phyloP scores from a whole-genome alignment of 176 grass and related monocot species.

The Melocanna baccifera region DNA sequence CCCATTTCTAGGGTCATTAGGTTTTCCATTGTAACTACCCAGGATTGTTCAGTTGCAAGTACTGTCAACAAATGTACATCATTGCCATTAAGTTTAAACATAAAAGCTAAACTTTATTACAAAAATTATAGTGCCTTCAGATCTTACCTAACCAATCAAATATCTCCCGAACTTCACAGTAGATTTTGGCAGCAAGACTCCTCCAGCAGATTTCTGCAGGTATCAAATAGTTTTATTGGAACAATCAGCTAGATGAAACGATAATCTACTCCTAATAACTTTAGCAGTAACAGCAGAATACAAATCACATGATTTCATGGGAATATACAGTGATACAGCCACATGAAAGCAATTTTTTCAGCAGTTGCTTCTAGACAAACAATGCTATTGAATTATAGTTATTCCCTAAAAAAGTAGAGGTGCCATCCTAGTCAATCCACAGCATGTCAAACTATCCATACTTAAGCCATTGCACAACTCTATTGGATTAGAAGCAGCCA shows the following conservation, averaged over 20 bases:
- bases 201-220: constrained; percentile 85
- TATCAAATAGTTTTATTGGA: neutral
- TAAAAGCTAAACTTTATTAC: too few relatives aligned
- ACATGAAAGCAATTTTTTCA: neutral
- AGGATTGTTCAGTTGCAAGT: too few relatives aligned
- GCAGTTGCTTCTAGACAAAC: neutral
- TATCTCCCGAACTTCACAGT: constrained; percentile 97
- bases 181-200: constrained; percentile 81
- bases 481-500: neutral
- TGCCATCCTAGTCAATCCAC: neutral
- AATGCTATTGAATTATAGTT: neutral
- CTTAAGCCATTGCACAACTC: neutral
- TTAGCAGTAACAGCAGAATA: neutral
- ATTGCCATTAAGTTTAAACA: too few relatives aligned
- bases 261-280: neutral
- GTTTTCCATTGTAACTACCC: too few relatives aligned
- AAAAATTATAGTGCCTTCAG: neutral
- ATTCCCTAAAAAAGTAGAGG: neutral
- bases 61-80: too few relatives aligned
- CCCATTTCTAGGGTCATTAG: too few relatives aligned
- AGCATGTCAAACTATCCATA: neutral
- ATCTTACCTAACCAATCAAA: constrained; percentile 86
- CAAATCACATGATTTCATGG: neutral
- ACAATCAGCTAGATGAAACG: neutral
- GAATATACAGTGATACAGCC: neutral